Conservation (phyloP, 108 stramenopile species). For the Nitzschia sp. region DNA sequence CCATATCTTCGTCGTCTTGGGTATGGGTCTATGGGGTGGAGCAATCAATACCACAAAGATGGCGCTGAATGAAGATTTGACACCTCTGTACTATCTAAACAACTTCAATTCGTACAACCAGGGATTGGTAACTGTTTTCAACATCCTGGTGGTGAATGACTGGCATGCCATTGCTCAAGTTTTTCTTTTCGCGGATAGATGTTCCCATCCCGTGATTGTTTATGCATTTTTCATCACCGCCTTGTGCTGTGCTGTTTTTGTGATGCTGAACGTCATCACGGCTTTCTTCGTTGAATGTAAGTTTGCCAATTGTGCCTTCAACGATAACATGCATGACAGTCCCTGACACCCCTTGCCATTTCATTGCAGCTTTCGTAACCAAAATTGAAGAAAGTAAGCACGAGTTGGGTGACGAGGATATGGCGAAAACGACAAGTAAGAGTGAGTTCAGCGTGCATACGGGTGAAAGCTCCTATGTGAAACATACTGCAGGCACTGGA, state of each 20-base stretch:
- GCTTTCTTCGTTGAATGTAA: constrained; percentile 67
- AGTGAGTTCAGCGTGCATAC: constrained; percentile 16
- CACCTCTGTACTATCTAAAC: constrained; percentile 59
- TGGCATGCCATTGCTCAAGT: constrained; percentile 64
- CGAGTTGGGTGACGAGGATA: background rate
- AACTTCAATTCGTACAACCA: constrained; percentile 60
- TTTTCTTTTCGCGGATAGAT: constrained; percentile 43
- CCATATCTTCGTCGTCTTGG: constrained; percentile 50
- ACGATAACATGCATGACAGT: background rate
- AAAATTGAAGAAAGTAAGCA: constrained; percentile 32
- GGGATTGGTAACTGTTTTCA: constrained; percentile 62
- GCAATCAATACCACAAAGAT: constrained; percentile 35
- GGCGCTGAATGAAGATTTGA: constrained; percentile 18
- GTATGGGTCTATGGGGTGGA: constrained; percentile 61
- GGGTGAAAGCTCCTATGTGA: constrained; percentile 9
- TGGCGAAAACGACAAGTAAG: constrained; percentile 4
- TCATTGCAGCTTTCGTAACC: constrained; percentile 38
- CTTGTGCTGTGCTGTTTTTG: constrained; percentile 37
- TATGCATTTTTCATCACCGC: constrained; percentile 54
- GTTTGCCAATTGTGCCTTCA: background rate
- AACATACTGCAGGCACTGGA: background rate
- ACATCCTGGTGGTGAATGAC: constrained; percentile 61
- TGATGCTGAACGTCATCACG: constrained; percentile 57
- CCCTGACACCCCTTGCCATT: background rate
- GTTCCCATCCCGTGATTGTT: constrained; percentile 35